Base-by-base conservation (phyloP, 2,329 filamentous ascomycete genomes). In the Pseudocercospora vitis region DNA sequence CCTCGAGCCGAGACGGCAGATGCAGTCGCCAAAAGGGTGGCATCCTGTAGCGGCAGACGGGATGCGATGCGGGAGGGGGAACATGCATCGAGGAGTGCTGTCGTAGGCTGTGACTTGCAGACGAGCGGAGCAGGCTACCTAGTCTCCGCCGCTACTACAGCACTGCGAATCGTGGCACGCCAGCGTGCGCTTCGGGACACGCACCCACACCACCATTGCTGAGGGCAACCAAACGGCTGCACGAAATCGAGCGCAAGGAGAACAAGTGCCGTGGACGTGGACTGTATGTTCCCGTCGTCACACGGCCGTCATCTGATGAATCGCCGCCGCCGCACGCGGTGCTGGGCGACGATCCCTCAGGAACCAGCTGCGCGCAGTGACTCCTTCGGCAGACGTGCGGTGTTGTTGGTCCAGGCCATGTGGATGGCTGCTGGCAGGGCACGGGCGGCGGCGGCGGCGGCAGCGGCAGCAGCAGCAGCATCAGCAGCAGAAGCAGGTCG, bases 211-310 rank as follows among this genome's bases (percentile, higher is more conserved):
- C n/a, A n/a, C n/a, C 33, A 18, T 37, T 37, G 33, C 9, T 37
- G 33, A 37, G 19, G 21, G 21, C 12, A 45, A 40, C 6, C 6
- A 12, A 40, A 45, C 24, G 42, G 24, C 42, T 45, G 42, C 42
- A 45, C 26, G 42, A 31, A 45, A 45, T 31, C n/a, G 23, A 45
- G 24, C 12, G 14, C 42, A 19, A 29, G 39, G 14, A 24, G 39
- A 44, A 45, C 42, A 45, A 45, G 42, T 45, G 42, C 42, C 42
- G 42, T 45, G 42, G 24, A 14, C 35, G 35, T n/a, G n/a, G n/a
- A n/a, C 14, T 35, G 31, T 35, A 35, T 14, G 23, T 45, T 6
- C n/a, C 24, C 24, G 26, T 45, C 23, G 40, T 45, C 40, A 45
- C 23, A 45, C n/a, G 18, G 42, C 24, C 42, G 24, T 45, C 42